Evolutionary conservation across 2,329 filamentous ascomycete species (phyloP).

Genomic region (Clarireedia paspali): DNA sequence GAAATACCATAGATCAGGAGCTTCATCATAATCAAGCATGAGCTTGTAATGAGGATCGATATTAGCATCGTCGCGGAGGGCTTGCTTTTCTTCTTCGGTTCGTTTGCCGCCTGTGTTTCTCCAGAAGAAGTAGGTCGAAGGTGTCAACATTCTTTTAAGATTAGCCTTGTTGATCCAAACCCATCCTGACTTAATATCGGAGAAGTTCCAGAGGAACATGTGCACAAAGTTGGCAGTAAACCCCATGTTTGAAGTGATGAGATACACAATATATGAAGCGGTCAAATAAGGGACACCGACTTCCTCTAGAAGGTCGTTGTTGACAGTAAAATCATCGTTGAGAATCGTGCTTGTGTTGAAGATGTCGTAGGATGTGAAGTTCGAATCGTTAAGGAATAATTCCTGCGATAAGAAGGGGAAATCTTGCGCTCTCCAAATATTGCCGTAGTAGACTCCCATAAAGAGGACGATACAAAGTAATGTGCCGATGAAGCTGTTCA

Average conservation of each 20-base stretch:
- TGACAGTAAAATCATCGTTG: conserved; percentile 32
- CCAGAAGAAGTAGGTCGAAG: conserved; percentile 25
- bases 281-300: conserved; percentile 37
- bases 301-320: conserved; percentile 28
- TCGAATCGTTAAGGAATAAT: conserved; percentile 33
- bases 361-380: conserved; percentile 28
- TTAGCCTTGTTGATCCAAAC: conserved; percentile 17
- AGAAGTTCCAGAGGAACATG: conserved; percentile 34
- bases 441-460: conserved; percentile 35
- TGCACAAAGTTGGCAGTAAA: conserved; percentile 40
- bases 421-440: conserved; percentile 33
- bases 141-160: conserved; percentile 12
- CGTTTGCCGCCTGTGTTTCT: conserved; percentile 4
- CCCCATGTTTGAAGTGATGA: conserved; percentile 38
- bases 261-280: conserved; percentile 32
- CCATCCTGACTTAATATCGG: conserved; percentile 34
- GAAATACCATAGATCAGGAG: conserved; percentile 53
- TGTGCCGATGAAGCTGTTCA: conserved; percentile 29
- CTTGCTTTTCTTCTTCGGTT: conserved; percentile 13
- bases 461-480: conserved; percentile 29
- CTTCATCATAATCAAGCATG: conserved; percentile 42
- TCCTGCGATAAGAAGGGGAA: conserved; percentile 38
- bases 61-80: conserved; percentile 11
- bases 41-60: conserved; percentile 37
- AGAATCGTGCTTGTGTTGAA: conserved; percentile 40